Percentiles rank a stretch among this genome's conserved stretches.
Evolutionary conservation across 2,329 filamentous ascomycete genomes (phyloP).

Genomic region (Neonectria faginata): DNA sequence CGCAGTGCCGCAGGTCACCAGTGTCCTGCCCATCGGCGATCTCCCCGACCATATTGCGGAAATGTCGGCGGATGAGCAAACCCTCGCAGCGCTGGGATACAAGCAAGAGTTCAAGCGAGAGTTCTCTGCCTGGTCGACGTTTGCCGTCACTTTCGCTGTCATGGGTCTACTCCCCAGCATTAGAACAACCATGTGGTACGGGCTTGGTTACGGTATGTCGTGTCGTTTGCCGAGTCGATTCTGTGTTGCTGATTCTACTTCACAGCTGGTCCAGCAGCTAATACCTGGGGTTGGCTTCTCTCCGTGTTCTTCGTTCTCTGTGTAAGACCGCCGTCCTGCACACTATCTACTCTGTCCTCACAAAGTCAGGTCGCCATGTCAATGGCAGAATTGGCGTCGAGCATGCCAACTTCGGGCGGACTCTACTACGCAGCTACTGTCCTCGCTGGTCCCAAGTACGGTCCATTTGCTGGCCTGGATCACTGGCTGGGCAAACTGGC

Average conservation of each 20-base stretch:
- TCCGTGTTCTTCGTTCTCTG: conserved; percentile 31
- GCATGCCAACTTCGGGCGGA: conserved; percentile 28
- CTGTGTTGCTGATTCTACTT: neutral
- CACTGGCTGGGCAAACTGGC: conserved; percentile 29
- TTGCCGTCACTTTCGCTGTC: conserved; percentile 27
- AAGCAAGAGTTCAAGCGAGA: conserved; percentile 32
- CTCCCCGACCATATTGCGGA: conserved; percentile 14
- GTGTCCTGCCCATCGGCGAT: conserved; percentile 22
- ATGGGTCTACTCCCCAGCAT: conserved; percentile 30
- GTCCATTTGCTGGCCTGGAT: conserved; percentile 28
- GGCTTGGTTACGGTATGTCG: conserved; percentile 24
- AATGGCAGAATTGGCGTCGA: conserved; percentile 29
- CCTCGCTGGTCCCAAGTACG: conserved; percentile 26
- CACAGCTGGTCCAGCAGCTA: conserved; percentile 24
- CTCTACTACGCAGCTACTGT: conserved; percentile 29
- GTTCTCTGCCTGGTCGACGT: conserved; percentile 24
- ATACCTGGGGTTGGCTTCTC: conserved; percentile 30
- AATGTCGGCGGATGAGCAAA: conserved; percentile 23
- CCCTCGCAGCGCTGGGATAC: conserved; percentile 28
- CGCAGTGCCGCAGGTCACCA: conserved; percentile 16
- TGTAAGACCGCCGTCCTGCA: neutral
- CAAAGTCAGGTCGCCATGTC: conserved; percentile 26
- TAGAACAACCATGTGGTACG: conserved; percentile 32
- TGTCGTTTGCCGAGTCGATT: neutral
- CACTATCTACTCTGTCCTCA: neutral